Base-by-base conservation (phyloP, 495 filamentous ascomycete genomes). In the Annulohypoxylon moriforme region DNA sequence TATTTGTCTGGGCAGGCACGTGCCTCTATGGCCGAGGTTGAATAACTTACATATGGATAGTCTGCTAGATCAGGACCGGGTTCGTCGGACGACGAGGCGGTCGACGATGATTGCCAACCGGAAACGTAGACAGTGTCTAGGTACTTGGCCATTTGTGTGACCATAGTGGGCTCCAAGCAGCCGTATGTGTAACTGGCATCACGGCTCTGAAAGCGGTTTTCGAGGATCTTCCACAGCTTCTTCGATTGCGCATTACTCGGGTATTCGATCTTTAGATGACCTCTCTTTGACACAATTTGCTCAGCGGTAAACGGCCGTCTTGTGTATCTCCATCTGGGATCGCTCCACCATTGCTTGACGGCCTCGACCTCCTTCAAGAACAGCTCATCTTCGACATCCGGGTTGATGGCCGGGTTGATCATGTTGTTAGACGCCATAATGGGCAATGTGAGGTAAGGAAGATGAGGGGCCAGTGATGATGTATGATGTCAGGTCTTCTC, bases 71-170 rank as follows among this genome's bases (percentile, higher is more conserved):
- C 96, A 57, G 96, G 96, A 42, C 94, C 96, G 18, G 96, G 96
- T 82, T 99, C 96, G 73, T 99, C 93, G 9, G 93, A 92, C 0
- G 94, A 89, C 20, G 94, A 97, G 38, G 96, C 96, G 3, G 96
- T 99, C 29, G 94, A 96, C 2, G 95, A 98, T 76, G 93, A 98
- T 82, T 99, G 96, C 96, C 96, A 99, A 69, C 96, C 96, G 38
- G 95, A 97, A 59, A 99, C 94, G 76, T 99, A 99, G 79, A 99
- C 93, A 38, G 96, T 99, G 78, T 99, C 96, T 58, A 98, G 87
- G 81, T 96, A 98, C 81, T 98, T 97, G 74, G 94, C 95, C 96
- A 99, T 99, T 80, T 99, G 96, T 20, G 96, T 98, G 75, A 99
- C 87, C 92, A 97, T 97, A 4, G 96, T 97, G 9, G 96, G 96